These are phyloP conservation scores for Cryptococcus sp. DNA, from an alignment of 1,284 basidiomycete species.

Conservation along the genomic window DNA sequence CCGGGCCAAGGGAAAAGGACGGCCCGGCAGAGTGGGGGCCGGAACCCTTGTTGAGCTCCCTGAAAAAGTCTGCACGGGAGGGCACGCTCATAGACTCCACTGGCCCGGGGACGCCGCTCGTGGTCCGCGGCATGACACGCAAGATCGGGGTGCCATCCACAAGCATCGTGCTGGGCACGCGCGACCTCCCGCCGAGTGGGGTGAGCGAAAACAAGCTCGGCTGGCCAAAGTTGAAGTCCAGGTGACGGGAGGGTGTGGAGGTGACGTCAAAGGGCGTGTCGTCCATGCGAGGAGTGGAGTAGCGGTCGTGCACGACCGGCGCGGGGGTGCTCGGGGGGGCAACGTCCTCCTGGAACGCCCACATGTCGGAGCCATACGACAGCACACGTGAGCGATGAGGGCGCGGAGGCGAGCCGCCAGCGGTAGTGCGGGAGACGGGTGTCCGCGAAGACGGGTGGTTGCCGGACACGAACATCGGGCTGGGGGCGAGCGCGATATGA, in stretches of 20 bases:
- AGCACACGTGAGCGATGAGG: conserved; percentile 38
- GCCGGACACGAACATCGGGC: conserved; percentile 37
- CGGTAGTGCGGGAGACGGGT: conserved; percentile 19
- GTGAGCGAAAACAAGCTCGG: conserved; percentile 43
- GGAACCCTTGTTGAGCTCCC: conserved; percentile 27
- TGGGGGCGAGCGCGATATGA: conserved; percentile 43
- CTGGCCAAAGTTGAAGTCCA: conserved; percentile 42
- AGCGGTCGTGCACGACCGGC: conserved; percentile 28
- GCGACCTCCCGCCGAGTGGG: conserved; percentile 35
- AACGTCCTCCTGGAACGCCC: conserved; percentile 34
- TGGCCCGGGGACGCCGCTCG: conserved; percentile 15
- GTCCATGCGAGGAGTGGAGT: conserved; percentile 42
- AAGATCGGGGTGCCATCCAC: conserved; percentile 19
- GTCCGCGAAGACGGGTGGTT: conserved; percentile 20
- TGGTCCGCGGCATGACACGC: conserved; percentile 18
- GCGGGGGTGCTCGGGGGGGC: conserved; percentile 39
- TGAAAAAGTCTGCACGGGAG: conserved; percentile 39
- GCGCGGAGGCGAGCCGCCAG: conserved; percentile 23
- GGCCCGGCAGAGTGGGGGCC: conserved; percentile 4
- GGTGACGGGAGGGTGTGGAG: conserved; percentile 45
- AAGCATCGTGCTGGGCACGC: conserved; percentile 30
- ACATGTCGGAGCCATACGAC: conserved; percentile 42
- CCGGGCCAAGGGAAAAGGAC: neutral
- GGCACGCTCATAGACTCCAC: conserved; percentile 23
- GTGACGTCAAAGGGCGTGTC: conserved; percentile 45